Evolutionary conservation across 192 early-diverging fungal genomes (phyloP).

Genomic region (Rhizoclosmatium globosum): DNA sequence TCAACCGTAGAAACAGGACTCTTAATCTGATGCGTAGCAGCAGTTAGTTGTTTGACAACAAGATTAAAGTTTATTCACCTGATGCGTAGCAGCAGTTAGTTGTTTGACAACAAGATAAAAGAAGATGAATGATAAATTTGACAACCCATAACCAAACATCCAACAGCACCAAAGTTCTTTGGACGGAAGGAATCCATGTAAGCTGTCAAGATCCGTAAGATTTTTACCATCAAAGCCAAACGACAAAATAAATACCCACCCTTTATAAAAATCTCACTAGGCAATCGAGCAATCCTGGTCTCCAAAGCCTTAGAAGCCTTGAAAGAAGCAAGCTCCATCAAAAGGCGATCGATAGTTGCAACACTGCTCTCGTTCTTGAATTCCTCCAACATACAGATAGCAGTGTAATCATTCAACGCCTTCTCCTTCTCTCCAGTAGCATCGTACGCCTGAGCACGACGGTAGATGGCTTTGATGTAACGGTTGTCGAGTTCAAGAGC

Average conservation of each 20-base stretch:
- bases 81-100: too few species aligned
- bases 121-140: too few species aligned
- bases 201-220: slow-evolving; percentile 56
- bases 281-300: slow-evolving; percentile 70
- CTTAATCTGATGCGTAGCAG: too few species aligned
- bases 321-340: slow-evolving; percentile 81
- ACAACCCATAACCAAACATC: too few species aligned
- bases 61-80: too few species aligned
- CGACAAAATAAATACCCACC: background rate
- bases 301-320: slow-evolving; percentile 81
- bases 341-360: slow-evolving; percentile 84
- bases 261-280: slow-evolving; percentile 88
- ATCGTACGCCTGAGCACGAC: slow-evolving; percentile 75
- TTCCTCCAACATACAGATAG: slow-evolving; percentile 90
- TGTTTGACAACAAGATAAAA: too few species aligned
- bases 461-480: slow-evolving; percentile 90
- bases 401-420: slow-evolving; percentile 60
- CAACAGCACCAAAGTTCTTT: slow-evolving; percentile 49
- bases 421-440: slow-evolving; percentile 54
- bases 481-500: slow-evolving; percentile 81
- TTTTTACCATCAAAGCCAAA: background rate
- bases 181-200: slow-evolving; percentile 94
- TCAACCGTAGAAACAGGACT: too few species aligned
- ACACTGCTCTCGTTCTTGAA: slow-evolving; percentile 88
- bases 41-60: too few species aligned